phyloP scores from a whole-genome alignment of 139 green algal genomes.

The Volvox africanus region DNA sequence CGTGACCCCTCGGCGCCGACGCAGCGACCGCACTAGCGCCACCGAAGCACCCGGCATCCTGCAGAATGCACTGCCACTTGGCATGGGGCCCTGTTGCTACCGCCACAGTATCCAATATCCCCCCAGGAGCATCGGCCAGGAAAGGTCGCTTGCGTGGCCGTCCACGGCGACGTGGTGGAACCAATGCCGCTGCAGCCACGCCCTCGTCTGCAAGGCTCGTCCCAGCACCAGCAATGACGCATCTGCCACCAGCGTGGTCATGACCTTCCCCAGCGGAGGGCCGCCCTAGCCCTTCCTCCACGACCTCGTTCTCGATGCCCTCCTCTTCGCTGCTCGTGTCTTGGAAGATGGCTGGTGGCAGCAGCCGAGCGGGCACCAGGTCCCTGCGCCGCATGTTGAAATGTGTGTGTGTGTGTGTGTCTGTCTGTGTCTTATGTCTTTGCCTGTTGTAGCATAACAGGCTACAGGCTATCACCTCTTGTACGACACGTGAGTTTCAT shows the following conservation, averaged over 20 bases:
- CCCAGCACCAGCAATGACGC: background rate
- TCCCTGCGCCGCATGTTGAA: conserved; percentile 7
- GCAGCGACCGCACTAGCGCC: background rate
- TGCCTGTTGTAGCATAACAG: too few species aligned
- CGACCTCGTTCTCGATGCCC: conserved; percentile 30
- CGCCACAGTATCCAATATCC: background rate
- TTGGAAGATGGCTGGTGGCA: conserved; percentile 36
- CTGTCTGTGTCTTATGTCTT: too few species aligned
- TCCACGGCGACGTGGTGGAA: background rate
- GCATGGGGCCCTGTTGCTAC: background rate
- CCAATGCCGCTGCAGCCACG: background rate
- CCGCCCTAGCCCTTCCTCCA: background rate
- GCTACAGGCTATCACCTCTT: background rate
- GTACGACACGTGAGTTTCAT: too few species aligned
- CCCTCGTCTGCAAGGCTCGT: background rate
- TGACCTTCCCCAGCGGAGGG: too few species aligned
- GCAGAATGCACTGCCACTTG: background rate
- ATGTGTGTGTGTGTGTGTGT: too few species aligned
- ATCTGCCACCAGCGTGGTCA: background rate
- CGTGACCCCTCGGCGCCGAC: background rate
- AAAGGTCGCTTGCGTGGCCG: background rate
- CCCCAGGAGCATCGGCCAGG: background rate
- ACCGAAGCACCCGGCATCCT: background rate
- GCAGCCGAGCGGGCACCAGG: conserved; percentile 47
- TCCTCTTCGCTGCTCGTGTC: conserved; percentile 48